Evolutionary conservation across 108 stramenopile species (phyloP), one percentile per base, ranked within the genome.

Genomic region (Conticribra guillardii): DNA sequence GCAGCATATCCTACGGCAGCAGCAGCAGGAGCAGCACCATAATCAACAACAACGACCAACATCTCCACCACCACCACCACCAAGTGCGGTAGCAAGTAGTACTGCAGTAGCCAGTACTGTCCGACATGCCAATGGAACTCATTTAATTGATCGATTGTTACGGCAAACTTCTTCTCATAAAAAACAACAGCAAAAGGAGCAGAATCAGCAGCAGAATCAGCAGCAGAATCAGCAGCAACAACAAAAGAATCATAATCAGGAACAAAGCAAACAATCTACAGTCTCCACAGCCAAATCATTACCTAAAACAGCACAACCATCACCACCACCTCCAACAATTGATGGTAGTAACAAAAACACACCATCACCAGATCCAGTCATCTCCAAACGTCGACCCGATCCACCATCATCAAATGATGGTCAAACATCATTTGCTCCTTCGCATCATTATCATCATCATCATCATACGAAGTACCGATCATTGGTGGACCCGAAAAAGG

Each of bases 61-160:
- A 2, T 54, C 53, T 54, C 53, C 29, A 31, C 9, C 7, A n/a
- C 30, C 56, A 1, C n/a, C 56, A 4, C 29, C 24, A 29, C 60
- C 45, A 26, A 61, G 23, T 45, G 46, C 2, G 1, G 44, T 45
- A 24, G 46, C 46, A 16, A 27, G 45, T 44, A 27, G 45, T 44
- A 47, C 41, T 47, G 26, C 5, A 9, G 44, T 23, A 0, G 44
- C 60, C 46, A 22, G 22, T 26, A 60, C 50, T 26, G 50, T 47
- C 11, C 58, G 58, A 61, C 19, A 55, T 34, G 58, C 49, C 50
- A 71, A 71, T 54, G 55, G 54, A 24, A 44, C 49, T 16, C 60
- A 71, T 41, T 45, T 71, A 16, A 54, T 71, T 22, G 50, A 44
- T 71, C 59, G 70, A 53, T 61, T 71, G n/a, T 45, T 71, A 24